Conservation (phyloP, 192 early-diverging fungal species). For the Hyaloraphidium curvatum region DNA sequence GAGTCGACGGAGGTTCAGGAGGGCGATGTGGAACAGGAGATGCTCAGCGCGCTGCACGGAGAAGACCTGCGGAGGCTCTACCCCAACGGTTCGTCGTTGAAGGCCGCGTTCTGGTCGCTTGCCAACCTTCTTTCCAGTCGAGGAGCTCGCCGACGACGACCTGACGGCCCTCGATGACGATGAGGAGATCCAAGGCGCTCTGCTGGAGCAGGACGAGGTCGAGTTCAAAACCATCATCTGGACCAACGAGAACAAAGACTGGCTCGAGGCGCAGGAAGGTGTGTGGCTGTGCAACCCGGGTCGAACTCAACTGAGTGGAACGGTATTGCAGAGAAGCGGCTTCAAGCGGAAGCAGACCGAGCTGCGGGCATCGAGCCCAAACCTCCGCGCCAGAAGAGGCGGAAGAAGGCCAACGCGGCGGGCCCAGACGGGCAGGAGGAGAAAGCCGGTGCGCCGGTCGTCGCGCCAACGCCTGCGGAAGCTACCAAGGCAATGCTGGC, state of each 20-base stretch:
- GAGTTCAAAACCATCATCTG: conserved; percentile 61
- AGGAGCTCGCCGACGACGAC: conserved; percentile 8
- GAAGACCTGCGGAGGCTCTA: background rate
- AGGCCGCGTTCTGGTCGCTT: background rate
- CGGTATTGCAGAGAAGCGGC: conserved; percentile 9
- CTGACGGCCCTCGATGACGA: conserved; percentile 32
- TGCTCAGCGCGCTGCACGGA: too few species aligned
- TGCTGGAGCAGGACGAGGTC: conserved; percentile 59
- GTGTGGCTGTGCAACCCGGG: conserved; percentile 4
- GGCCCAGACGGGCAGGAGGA: background rate
- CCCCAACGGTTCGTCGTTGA: background rate
- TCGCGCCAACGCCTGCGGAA: conserved; percentile 45
- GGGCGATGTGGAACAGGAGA: background rate
- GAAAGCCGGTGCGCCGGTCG: conserved; percentile 3
- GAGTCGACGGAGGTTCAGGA: background rate
- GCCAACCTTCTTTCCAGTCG: background rate
- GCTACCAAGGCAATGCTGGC: conserved; percentile 54
- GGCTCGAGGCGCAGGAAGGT: conserved; percentile 38
- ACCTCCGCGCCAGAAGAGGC: background rate
- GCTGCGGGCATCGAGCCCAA: background rate
- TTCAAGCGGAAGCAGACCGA: conserved; percentile 9
- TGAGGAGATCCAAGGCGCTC: conserved; percentile 44
- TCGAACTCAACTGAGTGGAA: conserved; percentile 13
- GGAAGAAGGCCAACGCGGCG: background rate
- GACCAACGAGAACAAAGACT: conserved; percentile 76